phyloP scores from a whole-genome alignment of 2,329 filamentous ascomycete species.

The Karstenula rhodostoma region DNA sequence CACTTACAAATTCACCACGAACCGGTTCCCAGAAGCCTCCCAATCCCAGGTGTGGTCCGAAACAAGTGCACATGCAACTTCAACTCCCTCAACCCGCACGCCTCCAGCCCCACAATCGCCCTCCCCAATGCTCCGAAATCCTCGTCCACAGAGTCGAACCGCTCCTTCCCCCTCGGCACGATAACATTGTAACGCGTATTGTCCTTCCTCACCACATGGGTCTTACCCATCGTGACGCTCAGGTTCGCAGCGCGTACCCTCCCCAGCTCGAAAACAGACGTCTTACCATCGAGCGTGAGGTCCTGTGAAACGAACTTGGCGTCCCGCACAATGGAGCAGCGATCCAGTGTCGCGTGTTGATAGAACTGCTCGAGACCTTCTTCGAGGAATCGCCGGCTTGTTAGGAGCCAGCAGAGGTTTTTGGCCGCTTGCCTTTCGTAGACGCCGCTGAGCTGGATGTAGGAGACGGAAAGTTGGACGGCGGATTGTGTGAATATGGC shows the following conservation, averaged over 20 bases:
- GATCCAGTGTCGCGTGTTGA: neutral
- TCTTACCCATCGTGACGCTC: neutral
- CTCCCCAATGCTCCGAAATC: conserved; percentile 1
- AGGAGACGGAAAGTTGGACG: too few relatives aligned
- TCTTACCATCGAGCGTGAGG: conserved; percentile 8
- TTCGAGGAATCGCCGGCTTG: conserved; percentile 1
- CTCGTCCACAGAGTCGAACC: neutral
- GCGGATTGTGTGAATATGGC: neutral
- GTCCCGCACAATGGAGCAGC: neutral
- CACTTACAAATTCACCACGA: conserved; percentile 1
- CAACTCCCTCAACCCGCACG: conserved; percentile 8
- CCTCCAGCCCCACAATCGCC: neutral
- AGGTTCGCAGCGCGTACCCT: neutral
- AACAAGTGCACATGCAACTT: conserved; percentile 7
- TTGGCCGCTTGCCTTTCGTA: neutral
- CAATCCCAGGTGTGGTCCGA: neutral
- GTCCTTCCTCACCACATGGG: neutral
- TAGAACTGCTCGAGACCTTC: conserved; percentile 16
- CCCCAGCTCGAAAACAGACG: neutral
- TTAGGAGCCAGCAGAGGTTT: conserved; percentile 10
- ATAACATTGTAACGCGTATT: neutral
- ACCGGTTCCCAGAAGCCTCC: conserved; percentile 11
- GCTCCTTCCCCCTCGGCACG: conserved; percentile 2
- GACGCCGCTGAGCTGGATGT: too few relatives aligned
- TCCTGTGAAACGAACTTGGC: neutral